phyloP scores from a whole-genome alignment of 768 basidiomycete species.

The Suillus ampliporus region DNA sequence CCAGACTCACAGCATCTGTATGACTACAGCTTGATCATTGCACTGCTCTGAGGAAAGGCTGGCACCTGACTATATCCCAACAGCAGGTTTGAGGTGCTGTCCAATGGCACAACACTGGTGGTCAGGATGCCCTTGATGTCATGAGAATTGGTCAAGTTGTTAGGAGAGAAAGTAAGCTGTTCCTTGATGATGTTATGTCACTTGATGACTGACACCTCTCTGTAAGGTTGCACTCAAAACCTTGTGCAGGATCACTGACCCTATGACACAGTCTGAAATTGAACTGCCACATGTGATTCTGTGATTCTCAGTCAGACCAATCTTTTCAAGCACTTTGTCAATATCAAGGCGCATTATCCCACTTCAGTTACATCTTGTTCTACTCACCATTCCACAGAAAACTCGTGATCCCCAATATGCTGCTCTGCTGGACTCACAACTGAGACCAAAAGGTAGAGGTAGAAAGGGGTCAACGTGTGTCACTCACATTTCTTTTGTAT shows the following conservation, averaged over 20 bases:
- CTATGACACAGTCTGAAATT: constrained; percentile 30
- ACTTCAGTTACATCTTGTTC: too few relatives aligned
- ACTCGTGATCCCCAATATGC: constrained; percentile 94
- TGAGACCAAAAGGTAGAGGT: constrained; percentile 82
- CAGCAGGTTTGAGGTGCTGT: constrained; percentile 45
- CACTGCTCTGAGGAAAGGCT: constrained; percentile 49
- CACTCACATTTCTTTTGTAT: neutral
- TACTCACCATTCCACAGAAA: constrained; percentile 50
- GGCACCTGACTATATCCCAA: constrained; percentile 42
- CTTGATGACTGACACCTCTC: constrained; percentile 1
- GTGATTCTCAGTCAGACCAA: constrained; percentile 79
- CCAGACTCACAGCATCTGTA: too few relatives aligned
- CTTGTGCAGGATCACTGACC: constrained; percentile 50
- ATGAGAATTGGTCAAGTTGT: constrained; percentile 65
- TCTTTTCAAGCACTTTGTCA: constrained; percentile 97
- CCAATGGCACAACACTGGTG: constrained; percentile 47
- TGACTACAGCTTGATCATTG: too few relatives aligned
- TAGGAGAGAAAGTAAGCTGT: constrained; percentile 51
- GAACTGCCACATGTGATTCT: constrained; percentile 39
- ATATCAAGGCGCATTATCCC: constrained; percentile 77
- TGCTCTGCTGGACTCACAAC: constrained; percentile 84
- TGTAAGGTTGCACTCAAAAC: constrained; percentile 64
- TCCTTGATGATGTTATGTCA: neutral
- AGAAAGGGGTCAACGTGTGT: constrained; percentile 81
- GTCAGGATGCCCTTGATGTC: constrained; percentile 47